Percentiles rank a stretch among this genome's conserved stretches.
Evolutionary conservation across 768 basidiomycete species (phyloP).

Genomic region (Suillus subluteus): DNA sequence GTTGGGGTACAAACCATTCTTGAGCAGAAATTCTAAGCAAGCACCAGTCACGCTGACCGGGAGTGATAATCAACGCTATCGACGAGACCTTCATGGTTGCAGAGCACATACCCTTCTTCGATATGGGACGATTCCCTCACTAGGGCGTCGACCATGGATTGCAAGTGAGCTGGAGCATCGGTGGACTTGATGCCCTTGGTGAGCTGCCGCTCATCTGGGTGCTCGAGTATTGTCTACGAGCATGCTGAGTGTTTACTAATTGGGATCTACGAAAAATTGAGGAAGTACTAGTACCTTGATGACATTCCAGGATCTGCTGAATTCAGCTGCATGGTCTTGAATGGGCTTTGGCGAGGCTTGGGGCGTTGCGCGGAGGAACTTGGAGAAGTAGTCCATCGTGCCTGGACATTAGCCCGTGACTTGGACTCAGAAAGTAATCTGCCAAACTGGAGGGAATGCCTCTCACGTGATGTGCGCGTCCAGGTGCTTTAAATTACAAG

Average conservation of each 20-base stretch:
- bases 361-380: conserved; percentile 58
- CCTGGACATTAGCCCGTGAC: conserved; percentile 6
- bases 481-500: neutral
- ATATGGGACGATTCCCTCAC: conserved; percentile 83
- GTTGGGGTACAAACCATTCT: conserved; percentile 62
- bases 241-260: conserved; percentile 15
- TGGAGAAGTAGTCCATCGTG: conserved; percentile 84
- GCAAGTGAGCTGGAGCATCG: conserved; percentile 74
- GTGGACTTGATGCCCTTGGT: conserved; percentile 81
- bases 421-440: neutral
- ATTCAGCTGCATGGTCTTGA: conserved; percentile 73
- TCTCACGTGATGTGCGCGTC: conserved; percentile 12
- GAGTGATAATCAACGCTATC: conserved; percentile 16
- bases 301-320: conserved; percentile 73
- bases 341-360: conserved; percentile 51
- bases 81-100: conserved; percentile 5
- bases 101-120: conserved; percentile 79
- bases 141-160: conserved; percentile 82
- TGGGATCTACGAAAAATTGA: neutral
- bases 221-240: conserved; percentile 73
- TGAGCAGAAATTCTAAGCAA: conserved; percentile 89
- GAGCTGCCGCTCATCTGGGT: conserved; percentile 90
- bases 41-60: conserved; percentile 74
- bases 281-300: conserved; percentile 56
- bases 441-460: neutral